phyloP scores from a whole-genome alignment of 208 protist species.

The Acanthamoeba pearcei region DNA sequence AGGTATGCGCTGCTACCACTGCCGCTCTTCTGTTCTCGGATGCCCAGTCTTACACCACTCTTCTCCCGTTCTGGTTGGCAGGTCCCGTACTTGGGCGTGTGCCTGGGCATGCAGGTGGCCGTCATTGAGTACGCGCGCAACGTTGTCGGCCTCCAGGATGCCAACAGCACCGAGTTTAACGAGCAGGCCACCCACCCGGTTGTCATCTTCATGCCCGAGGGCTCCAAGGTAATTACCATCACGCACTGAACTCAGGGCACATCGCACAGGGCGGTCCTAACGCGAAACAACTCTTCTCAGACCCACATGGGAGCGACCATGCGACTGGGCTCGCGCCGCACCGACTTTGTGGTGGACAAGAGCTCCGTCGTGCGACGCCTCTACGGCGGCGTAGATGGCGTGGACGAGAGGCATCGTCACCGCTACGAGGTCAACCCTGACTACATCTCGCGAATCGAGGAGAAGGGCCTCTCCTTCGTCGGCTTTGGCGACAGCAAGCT shows the following conservation, averaged over 20 bases:
- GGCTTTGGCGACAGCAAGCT: constrained; percentile 91
- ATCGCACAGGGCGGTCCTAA: background rate
- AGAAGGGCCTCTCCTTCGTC: constrained; percentile 94
- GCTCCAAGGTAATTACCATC: constrained; percentile 85
- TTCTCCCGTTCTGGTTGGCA: background rate
- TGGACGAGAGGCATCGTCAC: constrained; percentile 97
- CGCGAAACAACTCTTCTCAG: background rate
- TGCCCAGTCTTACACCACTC: background rate
- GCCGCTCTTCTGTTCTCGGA: background rate
- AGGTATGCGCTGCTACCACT: constrained; percentile 85
- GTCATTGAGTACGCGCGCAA: constrained; percentile 89
- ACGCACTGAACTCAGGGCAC: background rate
- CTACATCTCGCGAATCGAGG: constrained; percentile 93
- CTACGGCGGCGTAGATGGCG: constrained; percentile 36
- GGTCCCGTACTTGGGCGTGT: constrained; percentile 97
- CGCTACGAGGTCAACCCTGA: constrained; percentile 98
- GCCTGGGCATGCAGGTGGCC: constrained; percentile 98
- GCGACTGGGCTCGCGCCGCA: constrained; percentile 94
- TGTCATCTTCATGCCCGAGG: constrained; percentile 98
- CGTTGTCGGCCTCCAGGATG: constrained; percentile 94
- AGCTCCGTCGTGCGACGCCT: constrained; percentile 48
- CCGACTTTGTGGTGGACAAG: constrained; percentile 31
- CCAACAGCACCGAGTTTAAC: constrained; percentile 96
- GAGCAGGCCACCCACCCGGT: constrained; percentile 66
- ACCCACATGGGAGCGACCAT: constrained; percentile 98